These are phyloP conservation scores for Rhytidiadelphus loreus DNA, from an alignment of 225 moss, liverwort and hornwort species.

Conservation along the genomic window DNA sequence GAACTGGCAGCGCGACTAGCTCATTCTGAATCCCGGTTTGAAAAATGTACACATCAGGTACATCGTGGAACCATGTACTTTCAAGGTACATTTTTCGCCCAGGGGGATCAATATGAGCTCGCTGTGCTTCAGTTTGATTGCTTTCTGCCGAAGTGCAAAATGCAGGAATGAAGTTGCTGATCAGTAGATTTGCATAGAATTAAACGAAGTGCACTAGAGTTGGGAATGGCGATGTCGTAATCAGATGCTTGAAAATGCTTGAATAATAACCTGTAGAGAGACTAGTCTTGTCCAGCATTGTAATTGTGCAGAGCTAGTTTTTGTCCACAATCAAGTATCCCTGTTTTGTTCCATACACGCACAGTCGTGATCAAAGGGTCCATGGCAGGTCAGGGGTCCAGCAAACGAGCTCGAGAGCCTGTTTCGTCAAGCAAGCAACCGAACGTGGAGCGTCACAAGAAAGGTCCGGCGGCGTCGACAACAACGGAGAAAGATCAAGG, in stretches of 20 bases:
- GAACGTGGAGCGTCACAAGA: conserved; percentile 18
- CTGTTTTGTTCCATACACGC: background rate
- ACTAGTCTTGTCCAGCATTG: background rate
- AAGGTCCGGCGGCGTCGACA: conserved; percentile 9
- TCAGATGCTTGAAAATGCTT: background rate
- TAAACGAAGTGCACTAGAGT: background rate
- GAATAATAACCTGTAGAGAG: background rate
- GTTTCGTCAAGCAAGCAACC: conserved; percentile 2
- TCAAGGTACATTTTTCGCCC: background rate
- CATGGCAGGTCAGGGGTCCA: conserved; percentile 20
- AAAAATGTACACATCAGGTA: background rate
- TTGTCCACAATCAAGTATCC: background rate
- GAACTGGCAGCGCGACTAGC: background rate
- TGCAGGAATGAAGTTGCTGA: background rate
- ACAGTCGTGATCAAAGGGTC: background rate
- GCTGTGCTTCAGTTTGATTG: background rate
- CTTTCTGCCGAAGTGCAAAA: background rate
- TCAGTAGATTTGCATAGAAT: background rate
- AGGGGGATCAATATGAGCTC: background rate
- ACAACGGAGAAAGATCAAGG: background rate
- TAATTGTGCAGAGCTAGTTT: background rate
- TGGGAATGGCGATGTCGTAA: background rate
- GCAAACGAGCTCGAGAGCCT: conserved; percentile 23
- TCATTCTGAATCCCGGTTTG: background rate
- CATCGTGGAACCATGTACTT: background rate